These are phyloP conservation scores for Pterocarpus macrocarpus DNA, from an alignment of 306 rosid species.

Conservation along the genomic window DNA sequence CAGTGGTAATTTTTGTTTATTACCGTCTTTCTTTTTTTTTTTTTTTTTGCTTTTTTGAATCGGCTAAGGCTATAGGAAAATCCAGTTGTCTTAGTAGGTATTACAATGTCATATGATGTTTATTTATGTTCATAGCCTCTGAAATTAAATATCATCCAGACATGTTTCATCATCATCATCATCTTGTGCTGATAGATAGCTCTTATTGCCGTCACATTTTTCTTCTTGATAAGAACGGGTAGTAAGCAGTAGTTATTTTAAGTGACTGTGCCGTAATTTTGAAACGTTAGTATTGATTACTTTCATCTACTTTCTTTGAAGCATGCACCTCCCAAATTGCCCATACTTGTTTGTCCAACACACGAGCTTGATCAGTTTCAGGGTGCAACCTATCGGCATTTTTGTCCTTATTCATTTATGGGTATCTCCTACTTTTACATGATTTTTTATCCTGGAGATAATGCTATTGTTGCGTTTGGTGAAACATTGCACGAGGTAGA, in stretches of 20 bases:
- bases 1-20: conserved; percentile 27
- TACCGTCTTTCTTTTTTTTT: conserved; percentile 1
- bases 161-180: conserved; percentile 23
- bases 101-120: conserved; percentile 36
- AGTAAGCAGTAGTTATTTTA: not conserved
- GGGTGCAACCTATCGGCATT: conserved; percentile 53
- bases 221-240: conserved; percentile 22
- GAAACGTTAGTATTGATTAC: conserved; percentile 32
- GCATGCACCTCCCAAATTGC: conserved; percentile 49
- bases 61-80: conserved; percentile 36
- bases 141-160: conserved; percentile 28
- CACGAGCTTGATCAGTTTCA: conserved; percentile 22
- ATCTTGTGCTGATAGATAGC: conserved; percentile 9
- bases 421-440: conserved; percentile 52
- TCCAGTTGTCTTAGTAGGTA: conserved; percentile 26
- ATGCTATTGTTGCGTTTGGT: conserved; percentile 57
- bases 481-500: conserved; percentile 46
- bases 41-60: not conserved
- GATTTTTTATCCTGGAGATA: conserved; percentile 47
- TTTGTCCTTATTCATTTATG: conserved; percentile 67
- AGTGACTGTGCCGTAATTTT: not conserved
- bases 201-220: conserved; percentile 42
- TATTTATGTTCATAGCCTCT: conserved; percentile 40
- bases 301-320: conserved; percentile 32
- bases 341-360: conserved; percentile 54